Conservation (phyloP, 352 stramenopile species). For the Aphanomyces euteiches region DNA sequence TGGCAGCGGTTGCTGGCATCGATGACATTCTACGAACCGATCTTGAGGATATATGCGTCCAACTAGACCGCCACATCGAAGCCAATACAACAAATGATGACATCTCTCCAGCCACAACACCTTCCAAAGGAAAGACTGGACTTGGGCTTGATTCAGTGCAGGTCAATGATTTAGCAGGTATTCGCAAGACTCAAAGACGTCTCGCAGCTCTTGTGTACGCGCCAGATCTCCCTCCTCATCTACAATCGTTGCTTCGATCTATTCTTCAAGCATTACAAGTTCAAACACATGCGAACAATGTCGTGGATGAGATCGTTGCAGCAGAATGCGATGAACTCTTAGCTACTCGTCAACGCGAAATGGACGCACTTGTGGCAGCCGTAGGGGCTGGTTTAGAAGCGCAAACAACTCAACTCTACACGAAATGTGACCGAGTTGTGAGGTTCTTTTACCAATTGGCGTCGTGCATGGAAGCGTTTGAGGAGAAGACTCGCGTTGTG, state of each 20-base stretch:
- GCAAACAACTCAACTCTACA: conserved; percentile 56
- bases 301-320: conserved; percentile 60
- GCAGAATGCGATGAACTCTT: conserved; percentile 56
- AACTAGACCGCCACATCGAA: conserved; percentile 50
- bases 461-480: conserved; percentile 53
- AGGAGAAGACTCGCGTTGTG: conserved; percentile 53
- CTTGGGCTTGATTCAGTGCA: conserved; percentile 34
- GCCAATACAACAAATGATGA: conserved; percentile 30
- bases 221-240: conserved; percentile 52
- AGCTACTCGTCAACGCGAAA: conserved; percentile 43
- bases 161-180: conserved; percentile 64
- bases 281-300: conserved; percentile 57
- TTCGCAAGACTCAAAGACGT: conserved; percentile 74
- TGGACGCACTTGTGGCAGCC: conserved; percentile 53
- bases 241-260: conserved; percentile 52
- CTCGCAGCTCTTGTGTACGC: conserved; percentile 67
- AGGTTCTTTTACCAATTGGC: conserved; percentile 61
- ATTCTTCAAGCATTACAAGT: conserved; percentile 53
- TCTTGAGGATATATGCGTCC: conserved; percentile 43
- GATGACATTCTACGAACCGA: conserved; percentile 52
- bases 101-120: conserved; percentile 1
- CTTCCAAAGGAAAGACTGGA: conserved; percentile 1
- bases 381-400: conserved; percentile 48
- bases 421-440: conserved; percentile 52
- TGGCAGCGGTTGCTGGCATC: conserved; percentile 52